These are phyloP conservation scores for Viscum album DNA, from an alignment of 177 flowering plant species.

Conservation along the genomic window DNA sequence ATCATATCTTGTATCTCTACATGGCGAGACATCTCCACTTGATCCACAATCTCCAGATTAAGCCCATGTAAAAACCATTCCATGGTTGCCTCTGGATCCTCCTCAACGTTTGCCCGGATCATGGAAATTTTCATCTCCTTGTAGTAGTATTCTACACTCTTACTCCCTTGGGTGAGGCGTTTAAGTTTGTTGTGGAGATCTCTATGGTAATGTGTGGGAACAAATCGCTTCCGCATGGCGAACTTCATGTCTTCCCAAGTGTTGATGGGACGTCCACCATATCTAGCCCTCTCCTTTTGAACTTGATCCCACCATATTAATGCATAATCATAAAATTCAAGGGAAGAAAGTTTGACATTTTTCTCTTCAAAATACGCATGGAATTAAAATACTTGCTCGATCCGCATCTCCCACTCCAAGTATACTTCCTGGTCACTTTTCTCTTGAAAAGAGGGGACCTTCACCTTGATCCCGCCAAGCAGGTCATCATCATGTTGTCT, in stretches of 20 bases:
- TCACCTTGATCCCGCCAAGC: not conserved
- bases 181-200: not conserved
- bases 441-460: not conserved
- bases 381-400: not conserved
- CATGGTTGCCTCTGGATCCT: not conserved
- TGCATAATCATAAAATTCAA: not conserved
- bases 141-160: not conserved
- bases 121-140: not conserved
- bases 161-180: not conserved
- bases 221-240: no score
- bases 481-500: not conserved
- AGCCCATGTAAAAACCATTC: not conserved
- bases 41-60: no score
- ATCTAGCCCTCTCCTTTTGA: not conserved
- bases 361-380: not conserved
- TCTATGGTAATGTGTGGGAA: not conserved
- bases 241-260: not conserved
- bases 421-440: not conserved
- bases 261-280: not conserved
- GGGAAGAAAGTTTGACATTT: not conserved
- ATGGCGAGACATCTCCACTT: not conserved
- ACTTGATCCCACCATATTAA: not conserved
- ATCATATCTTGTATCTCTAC: not conserved
- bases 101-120: not conserved
- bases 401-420: slow-evolving; percentile 1